A percentile compares a stretch with the other conserved stretches of the same genome.
These are phyloP conservation scores for Mallotus nudiflorus DNA, from an alignment of 345 rosid genomes.

Conservation along the genomic window DNA sequence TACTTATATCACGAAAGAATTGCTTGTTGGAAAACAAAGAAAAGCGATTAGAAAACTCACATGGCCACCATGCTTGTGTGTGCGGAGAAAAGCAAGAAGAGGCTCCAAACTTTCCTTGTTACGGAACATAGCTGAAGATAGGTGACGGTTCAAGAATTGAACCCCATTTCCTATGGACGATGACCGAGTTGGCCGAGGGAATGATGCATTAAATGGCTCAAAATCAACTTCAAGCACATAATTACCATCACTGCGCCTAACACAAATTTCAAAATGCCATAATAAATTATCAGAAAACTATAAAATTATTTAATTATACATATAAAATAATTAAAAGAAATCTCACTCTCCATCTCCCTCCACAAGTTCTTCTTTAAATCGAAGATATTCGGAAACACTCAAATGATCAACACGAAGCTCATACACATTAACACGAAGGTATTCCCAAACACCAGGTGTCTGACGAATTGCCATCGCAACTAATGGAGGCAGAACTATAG, in stretches of 20 bases:
- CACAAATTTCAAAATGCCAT: neutral
- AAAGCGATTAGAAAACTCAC: conserved; percentile 49
- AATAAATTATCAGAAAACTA: neutral
- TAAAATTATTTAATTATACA: too few relatives aligned
- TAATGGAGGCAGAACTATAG: conserved; percentile 86
- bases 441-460: conserved; percentile 99
- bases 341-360: conserved; percentile 66
- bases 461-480: conserved; percentile 94
- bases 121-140: conserved; percentile 90
- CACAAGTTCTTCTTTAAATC: conserved; percentile 84
- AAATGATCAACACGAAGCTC: conserved; percentile 87
- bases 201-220: conserved; percentile 84
- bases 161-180: conserved; percentile 99
- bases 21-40: too few relatives aligned
- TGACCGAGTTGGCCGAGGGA: conserved; percentile 87
- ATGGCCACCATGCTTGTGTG: conserved; percentile 73
- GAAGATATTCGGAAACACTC: conserved; percentile 75
- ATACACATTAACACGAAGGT: conserved; percentile 76
- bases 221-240: conserved; percentile 91
- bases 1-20: too few relatives aligned
- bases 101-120: conserved; percentile 91
- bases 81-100: conserved; percentile 75
- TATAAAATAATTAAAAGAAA: too few relatives aligned
- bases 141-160: conserved; percentile 94
- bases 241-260: conserved; percentile 36